A percentile compares a stretch with the other conserved stretches of the same genome.
These are phyloP conservation scores for Cenococcum geophilum DNA, from an alignment of 495 filamentous ascomycete genomes.

Conservation along the genomic window DNA sequence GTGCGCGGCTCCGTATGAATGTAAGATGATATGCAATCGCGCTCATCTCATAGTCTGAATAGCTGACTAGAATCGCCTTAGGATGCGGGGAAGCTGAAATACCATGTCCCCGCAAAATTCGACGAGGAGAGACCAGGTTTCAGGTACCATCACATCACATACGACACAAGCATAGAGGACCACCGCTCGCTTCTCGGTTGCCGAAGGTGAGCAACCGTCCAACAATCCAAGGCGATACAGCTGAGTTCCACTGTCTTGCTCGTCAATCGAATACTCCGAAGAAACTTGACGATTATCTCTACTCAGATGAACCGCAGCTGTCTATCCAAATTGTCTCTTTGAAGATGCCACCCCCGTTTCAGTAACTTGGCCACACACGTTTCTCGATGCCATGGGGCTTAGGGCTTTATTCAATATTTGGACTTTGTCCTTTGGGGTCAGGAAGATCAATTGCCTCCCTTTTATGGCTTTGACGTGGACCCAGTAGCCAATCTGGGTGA, in stretches of 20 bases:
- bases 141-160: too few species aligned
- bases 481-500: conserved; percentile 15
- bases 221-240: neutral
- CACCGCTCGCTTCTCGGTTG: too few species aligned
- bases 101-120: too few species aligned
- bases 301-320: conserved; percentile 15
- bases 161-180: too few species aligned
- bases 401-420: conserved; percentile 10
- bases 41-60: too few species aligned
- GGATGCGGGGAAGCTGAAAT: too few species aligned
- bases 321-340: conserved; percentile 18
- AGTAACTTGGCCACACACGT: conserved; percentile 19
- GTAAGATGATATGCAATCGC: too few species aligned
- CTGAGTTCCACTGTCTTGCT: neutral
- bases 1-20: too few species aligned
- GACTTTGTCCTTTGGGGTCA: conserved; percentile 13
- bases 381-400: conserved; percentile 18
- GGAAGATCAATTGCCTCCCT: conserved; percentile 12
- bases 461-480: conserved; percentile 21
- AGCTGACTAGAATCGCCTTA: too few species aligned
- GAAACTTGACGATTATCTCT: conserved; percentile 6
- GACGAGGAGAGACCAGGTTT: too few species aligned
- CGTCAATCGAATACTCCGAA: neutral
- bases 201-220: too few species aligned
- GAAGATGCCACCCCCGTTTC: conserved; percentile 16